phyloP scores from a whole-genome alignment of 2,329 filamentous ascomycete genomes.

The Chrysoporthe puriensis region DNA sequence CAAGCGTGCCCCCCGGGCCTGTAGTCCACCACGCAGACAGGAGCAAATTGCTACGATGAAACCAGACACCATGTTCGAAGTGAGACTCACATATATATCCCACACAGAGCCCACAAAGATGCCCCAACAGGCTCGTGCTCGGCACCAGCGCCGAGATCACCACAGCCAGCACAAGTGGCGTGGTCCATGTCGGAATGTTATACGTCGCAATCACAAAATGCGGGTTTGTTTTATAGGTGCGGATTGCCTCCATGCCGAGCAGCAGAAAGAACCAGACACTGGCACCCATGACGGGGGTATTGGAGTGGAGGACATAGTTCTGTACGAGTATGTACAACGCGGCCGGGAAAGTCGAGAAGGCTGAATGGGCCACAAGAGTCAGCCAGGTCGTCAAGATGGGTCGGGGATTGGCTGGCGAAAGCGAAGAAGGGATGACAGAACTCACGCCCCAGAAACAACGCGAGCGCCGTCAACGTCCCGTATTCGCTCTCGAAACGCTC shows the following conservation, averaged over 20 bases:
- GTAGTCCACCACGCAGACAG: background rate
- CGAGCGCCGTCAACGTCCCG: constrained; percentile 84
- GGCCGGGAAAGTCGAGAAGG: constrained; percentile 80
- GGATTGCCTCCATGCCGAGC: constrained; percentile 81
- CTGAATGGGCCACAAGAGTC: constrained; percentile 44
- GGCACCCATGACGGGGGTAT: constrained; percentile 78
- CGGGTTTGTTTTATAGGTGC: constrained; percentile 81
- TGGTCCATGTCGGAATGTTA: constrained; percentile 89
- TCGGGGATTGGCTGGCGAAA: too few species aligned
- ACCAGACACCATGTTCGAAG: constrained; percentile 38
- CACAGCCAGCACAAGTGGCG: constrained; percentile 77
- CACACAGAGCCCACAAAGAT: constrained; percentile 78
- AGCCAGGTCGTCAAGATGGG: constrained; percentile 1
- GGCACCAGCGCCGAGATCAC: constrained; percentile 78
- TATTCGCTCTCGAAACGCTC: constrained; percentile 93
- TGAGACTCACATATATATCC: constrained; percentile 71
- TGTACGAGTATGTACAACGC: constrained; percentile 81
- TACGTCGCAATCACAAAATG: constrained; percentile 66
- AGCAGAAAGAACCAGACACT: constrained; percentile 95
- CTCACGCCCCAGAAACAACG: constrained; percentile 90
- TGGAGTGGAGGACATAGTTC: constrained; percentile 68
- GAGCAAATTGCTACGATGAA: background rate
- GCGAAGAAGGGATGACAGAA: constrained; percentile 31
- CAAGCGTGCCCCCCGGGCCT: background rate
- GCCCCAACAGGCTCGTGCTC: constrained; percentile 81